A percentile compares a stretch with the other conserved stretches of the same genome.
phyloP scores from a whole-genome alignment of 306 rosid genomes.

The Dicorynia guianensis region DNA sequence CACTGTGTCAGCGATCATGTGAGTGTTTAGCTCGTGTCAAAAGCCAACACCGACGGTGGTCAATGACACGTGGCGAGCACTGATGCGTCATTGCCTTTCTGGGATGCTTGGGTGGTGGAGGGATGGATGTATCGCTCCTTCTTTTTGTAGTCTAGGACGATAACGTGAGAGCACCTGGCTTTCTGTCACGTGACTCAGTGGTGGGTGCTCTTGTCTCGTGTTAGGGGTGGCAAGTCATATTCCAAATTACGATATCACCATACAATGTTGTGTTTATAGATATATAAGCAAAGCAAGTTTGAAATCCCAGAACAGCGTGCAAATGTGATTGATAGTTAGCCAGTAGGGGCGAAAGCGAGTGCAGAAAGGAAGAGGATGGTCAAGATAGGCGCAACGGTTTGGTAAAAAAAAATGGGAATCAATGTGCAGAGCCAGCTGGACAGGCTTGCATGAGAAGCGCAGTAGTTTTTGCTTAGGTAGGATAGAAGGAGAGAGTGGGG shows the following conservation, averaged over 20 bases:
- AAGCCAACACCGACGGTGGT: slow-evolving; percentile 72
- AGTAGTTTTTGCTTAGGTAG: too few relatives aligned
- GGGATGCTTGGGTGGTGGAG: slow-evolving; percentile 36
- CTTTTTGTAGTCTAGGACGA: not conserved
- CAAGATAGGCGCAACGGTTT: not conserved
- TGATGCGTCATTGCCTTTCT: slow-evolving; percentile 35
- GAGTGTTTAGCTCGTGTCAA: slow-evolving; percentile 64
- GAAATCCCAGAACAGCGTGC: too few relatives aligned
- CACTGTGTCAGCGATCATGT: slow-evolving; percentile 73
- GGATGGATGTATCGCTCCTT: slow-evolving; percentile 1
- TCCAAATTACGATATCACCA: too few relatives aligned
- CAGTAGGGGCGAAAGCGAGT: not conserved
- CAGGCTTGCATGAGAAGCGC: not conserved
- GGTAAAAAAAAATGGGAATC: not conserved
- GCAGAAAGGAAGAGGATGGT: not conserved
- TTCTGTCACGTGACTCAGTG: slow-evolving; percentile 57
- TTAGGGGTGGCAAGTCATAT: not conserved
- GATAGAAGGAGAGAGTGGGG: not conserved
- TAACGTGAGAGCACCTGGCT: slow-evolving; percentile 70
- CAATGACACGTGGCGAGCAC: slow-evolving; percentile 63
- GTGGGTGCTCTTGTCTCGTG: slow-evolving; percentile 25
- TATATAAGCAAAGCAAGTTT: too few relatives aligned
- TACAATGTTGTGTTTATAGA: too few relatives aligned
- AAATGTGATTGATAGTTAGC: too few relatives aligned
- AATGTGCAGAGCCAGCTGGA: not conserved